Base-by-base conservation (phyloP, 2,329 filamentous ascomycete genomes). In the Penicillium crustosum region DNA sequence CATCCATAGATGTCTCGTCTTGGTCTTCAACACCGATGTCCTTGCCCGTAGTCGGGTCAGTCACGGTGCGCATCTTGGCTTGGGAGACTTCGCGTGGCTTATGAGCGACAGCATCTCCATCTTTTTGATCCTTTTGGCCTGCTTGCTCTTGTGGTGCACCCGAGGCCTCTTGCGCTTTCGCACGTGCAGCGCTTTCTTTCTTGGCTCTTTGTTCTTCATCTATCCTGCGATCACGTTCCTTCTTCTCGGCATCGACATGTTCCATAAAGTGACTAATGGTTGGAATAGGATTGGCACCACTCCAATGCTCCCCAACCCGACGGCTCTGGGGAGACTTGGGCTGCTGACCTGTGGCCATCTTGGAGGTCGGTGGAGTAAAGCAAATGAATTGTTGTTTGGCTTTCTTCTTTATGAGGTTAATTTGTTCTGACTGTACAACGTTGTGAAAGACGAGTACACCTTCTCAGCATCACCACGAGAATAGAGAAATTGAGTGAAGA, bases 1-100 rank as follows among this genome's bases (percentile, higher is more conserved):
- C 79, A 43, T 89, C 83, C 75, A 90, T 83, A 67, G 89, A 86
- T 45, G 88, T 82, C 53, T 87, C 81, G 67, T 90, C 85, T 21
- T 89, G 86, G 76, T 96, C 90, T 65, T 92, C 89, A 61, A 97
- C 96, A 62, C 89, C 84, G 21, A 97, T 89, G 63, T 96, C 83
- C 51, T 86, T 89, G 21, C 92, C 92, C 0, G 93, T 97, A 0
- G 91, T 90, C 0, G 93, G 93, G 72, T 97, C 93, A 1, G 89
- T 91, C 44, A 96, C 93, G 3, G 70, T 78, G 64, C 87, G 83
- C 61, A 82, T 76, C 55, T 80, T 77, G 9, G 76, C 75, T 54
- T 71, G 68, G 17, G 75, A 69, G n/a, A 73, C 69, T 54, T 78
- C 72, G 49, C 78, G 75, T 49, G 79, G 75, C 63, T 80, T 68